These are phyloP conservation scores for Citrus unshiu DNA, from an alignment of 345 rosid genomes.

Conservation along the genomic window DNA sequence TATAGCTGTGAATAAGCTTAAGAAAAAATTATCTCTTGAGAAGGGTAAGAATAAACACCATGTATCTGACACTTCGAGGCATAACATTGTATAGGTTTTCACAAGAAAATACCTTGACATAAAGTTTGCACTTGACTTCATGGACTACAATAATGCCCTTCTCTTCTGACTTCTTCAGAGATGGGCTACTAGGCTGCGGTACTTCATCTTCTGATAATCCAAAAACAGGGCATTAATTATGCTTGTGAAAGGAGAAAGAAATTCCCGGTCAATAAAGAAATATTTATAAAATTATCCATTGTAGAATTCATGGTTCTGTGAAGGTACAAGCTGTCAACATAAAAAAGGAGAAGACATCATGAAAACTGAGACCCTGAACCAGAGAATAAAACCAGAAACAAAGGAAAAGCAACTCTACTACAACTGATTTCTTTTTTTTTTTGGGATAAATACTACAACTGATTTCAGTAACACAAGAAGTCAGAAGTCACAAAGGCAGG, in stretches of 20 bases:
- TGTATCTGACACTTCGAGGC: background rate
- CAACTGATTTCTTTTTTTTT: background rate
- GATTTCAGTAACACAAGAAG: background rate
- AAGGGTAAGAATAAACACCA: conserved; percentile 1
- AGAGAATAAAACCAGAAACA: background rate
- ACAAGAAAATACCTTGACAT: conserved; percentile 64
- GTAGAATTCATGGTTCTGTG: background rate
- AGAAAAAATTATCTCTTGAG: background rate
- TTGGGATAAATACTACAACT: background rate
- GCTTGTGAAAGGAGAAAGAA: conserved; percentile 1
- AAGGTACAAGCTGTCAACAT: background rate
- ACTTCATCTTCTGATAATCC: conserved; percentile 54
- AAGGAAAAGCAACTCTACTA: background rate
- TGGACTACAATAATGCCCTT: conserved; percentile 75
- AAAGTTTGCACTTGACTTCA: conserved; percentile 96
- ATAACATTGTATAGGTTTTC: conserved; percentile 2
- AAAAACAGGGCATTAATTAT: conserved; percentile 10
- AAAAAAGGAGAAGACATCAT: background rate
- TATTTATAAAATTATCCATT: background rate
- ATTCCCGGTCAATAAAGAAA: background rate
- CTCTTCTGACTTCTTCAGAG: conserved; percentile 86
- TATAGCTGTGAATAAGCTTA: background rate
- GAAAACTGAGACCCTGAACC: background rate
- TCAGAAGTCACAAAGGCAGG: background rate
- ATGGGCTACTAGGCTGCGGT: conserved; percentile 90